These are phyloP conservation scores for Yamadazyma kitorensis DNA, from an alignment of 805 yeast genomes.

Conservation along the genomic window DNA sequence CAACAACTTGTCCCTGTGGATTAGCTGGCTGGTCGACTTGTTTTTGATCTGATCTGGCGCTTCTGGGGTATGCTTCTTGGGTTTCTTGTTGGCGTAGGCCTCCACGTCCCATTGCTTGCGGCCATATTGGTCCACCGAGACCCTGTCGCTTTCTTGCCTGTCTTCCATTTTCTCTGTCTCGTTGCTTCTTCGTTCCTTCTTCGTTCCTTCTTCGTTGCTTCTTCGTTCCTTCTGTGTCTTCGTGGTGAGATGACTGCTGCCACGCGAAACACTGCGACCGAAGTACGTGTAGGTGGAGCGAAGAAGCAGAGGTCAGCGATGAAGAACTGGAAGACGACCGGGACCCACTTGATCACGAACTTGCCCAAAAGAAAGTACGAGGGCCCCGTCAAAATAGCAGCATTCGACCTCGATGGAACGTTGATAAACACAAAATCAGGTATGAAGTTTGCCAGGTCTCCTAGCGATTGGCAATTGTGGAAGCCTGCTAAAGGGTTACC, in stretches of 20 bases:
- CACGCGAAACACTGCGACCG: too few relatives aligned
- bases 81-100: slow-evolving; percentile 47
- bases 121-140: slow-evolving; percentile 47
- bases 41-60: slow-evolving; percentile 5
- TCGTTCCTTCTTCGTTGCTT: too few relatives aligned
- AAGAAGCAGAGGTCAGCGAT: too few relatives aligned
- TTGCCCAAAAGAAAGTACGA: slow-evolving; percentile 4
- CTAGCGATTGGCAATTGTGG: slow-evolving; percentile 72
- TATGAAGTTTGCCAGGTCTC: slow-evolving; percentile 50
- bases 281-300: too few relatives aligned
- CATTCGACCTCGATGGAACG: slow-evolving; percentile 87
- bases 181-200: not conserved
- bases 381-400: slow-evolving; percentile 46
- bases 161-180: too few relatives aligned
- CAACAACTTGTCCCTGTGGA: slow-evolving; percentile 32
- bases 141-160: slow-evolving; percentile 1
- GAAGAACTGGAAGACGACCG: slow-evolving; percentile 19
- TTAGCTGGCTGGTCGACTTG: slow-evolving; percentile 15
- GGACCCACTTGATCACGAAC: slow-evolving; percentile 43
- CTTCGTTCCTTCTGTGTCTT: too few relatives aligned
- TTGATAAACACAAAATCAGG: slow-evolving; percentile 67
- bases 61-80: slow-evolving; percentile 13
- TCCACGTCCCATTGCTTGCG: slow-evolving; percentile 73
- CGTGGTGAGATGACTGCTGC: too few relatives aligned
- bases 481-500: slow-evolving; percentile 1